These are phyloP conservation scores for Opeltia flavorubescens DNA, from an alignment of 495 filamentous ascomycete genomes.

Conservation along the genomic window DNA sequence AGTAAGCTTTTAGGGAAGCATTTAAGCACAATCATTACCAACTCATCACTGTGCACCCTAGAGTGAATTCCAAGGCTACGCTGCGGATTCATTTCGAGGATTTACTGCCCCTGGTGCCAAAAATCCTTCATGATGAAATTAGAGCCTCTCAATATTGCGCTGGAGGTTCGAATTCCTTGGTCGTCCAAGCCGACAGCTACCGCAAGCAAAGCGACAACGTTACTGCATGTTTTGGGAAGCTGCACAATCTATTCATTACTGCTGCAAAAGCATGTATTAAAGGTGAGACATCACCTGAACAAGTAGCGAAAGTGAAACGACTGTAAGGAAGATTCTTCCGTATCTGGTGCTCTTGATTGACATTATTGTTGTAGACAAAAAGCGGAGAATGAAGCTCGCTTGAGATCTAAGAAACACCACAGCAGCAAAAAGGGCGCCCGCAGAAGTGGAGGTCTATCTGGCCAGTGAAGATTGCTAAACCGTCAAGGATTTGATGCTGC, in stretches of 20 bases:
- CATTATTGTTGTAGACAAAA: constrained; percentile 40
- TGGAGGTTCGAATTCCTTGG: constrained; percentile 42
- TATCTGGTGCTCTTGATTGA: constrained; percentile 18
- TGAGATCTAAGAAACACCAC: constrained; percentile 63
- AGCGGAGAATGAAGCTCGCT: constrained; percentile 51
- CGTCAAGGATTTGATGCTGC: neutral
- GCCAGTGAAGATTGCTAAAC: constrained; percentile 6
- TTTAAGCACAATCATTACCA: neutral
- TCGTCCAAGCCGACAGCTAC: constrained; percentile 54
- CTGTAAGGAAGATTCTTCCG: constrained; percentile 38
- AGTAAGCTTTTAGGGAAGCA: constrained; percentile 41
- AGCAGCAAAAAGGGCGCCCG: constrained; percentile 68
- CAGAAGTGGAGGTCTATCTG: constrained; percentile 26
- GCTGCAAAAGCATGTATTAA: constrained; percentile 41
- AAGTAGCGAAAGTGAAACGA: constrained; percentile 42
- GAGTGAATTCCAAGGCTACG: constrained; percentile 88
- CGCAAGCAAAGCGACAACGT: constrained; percentile 53
- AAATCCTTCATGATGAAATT: constrained; percentile 47
- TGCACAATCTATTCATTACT: constrained; percentile 41
- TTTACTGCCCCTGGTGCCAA: constrained; percentile 51
- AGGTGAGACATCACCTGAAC: constrained; percentile 49
- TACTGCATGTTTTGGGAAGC: constrained; percentile 46
- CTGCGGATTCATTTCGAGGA: constrained; percentile 44
- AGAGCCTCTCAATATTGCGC: constrained; percentile 57
- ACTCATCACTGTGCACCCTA: constrained; percentile 20